Base-by-base conservation (phyloP, 257 asterid genomes). In the Gentiana dahurica region DNA sequence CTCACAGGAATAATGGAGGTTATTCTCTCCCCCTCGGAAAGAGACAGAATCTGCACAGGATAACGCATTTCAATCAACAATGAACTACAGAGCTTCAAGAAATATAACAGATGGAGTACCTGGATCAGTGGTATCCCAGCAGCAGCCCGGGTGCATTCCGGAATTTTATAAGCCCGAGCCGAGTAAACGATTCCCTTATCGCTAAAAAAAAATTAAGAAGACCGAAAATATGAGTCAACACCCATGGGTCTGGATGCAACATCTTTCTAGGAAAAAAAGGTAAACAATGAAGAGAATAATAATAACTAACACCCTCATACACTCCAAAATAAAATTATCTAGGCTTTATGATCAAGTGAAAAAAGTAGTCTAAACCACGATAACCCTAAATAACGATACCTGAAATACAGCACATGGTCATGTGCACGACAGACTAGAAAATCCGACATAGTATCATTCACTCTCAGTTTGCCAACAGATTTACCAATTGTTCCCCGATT, bases 21-120 rank as follows among this genome's bases (percentile, higher is more conserved):
- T 70, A 92, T 81, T 76, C 94, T 88, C 81, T 92, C 99, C 49
- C 99, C 95, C 53, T 92, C 99, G 51, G 95, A 81, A 49, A 92
- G 72, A 68, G 95, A 77, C 69, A 92, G 71, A 67, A 92, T 70
- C 99, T 92, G 86, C 61, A 74, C 62, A 68, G 9, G 55, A 10
- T 54, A 12, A 32, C 8, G 38, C 33, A 57, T 6, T 1, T 2
- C 11, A 33, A 6, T 24, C 50, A 61, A 55, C 34, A 24, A 15
- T 4, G 11, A 11, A 12, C 3, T 3, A 54, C 48, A 41, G 10
- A 67, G 54, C 34, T 66, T 66, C 46, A 8, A 33, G 37, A 53
- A 5, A 48, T 39, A 7, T 5, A 55, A 55, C 13, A 57, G 15
- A 49, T 37, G 64, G 36, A 69, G 63, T 87, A 92, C 98, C 74